These are phyloP conservation scores for Boletus coccyginus DNA, from an alignment of 768 basidiomycete species.

Conservation along the genomic window DNA sequence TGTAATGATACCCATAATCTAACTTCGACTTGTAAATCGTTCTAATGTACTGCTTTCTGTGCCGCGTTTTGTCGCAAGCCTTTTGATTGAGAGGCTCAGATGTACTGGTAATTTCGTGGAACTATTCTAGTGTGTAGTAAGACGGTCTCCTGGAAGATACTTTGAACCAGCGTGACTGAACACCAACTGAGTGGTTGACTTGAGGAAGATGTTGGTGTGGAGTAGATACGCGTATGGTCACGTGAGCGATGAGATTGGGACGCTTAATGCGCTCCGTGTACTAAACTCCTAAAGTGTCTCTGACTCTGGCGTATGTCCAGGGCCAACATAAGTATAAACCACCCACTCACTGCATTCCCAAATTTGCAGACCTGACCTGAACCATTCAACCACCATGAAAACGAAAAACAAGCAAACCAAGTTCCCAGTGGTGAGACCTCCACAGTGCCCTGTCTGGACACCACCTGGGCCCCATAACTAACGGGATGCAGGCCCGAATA, in stretches of 20 bases:
- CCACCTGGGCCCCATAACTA: conserved; percentile 1
- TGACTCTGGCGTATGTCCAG: conserved; percentile 7
- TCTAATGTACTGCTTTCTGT: not conserved
- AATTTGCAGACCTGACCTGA: not conserved
- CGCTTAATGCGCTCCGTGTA: too few relatives aligned
- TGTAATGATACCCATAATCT: not conserved
- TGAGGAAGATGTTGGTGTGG: not conserved
- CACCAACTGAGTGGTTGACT: not conserved
- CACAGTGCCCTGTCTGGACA: conserved; percentile 3
- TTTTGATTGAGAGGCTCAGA: not conserved
- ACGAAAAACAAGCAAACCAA: conserved; percentile 90
- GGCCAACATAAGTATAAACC: not conserved
- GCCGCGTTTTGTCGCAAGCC: not conserved
- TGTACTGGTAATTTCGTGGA: not conserved
- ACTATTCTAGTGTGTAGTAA: not conserved
- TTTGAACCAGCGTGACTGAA: not conserved
- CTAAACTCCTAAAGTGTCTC: not conserved
- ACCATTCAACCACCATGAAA: conserved; percentile 51
- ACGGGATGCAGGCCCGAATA: conserved; percentile 77
- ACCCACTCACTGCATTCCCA: not conserved
- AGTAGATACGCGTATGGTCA: conserved; percentile 9
- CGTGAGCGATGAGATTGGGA: conserved; percentile 26
- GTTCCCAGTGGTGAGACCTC: conserved; percentile 75
- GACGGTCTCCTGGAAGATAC: too few relatives aligned
- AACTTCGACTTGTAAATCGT: not conserved